These are phyloP conservation scores for Penicillium daleae DNA, from an alignment of 495 filamentous ascomycete genomes.

Conservation along the genomic window DNA sequence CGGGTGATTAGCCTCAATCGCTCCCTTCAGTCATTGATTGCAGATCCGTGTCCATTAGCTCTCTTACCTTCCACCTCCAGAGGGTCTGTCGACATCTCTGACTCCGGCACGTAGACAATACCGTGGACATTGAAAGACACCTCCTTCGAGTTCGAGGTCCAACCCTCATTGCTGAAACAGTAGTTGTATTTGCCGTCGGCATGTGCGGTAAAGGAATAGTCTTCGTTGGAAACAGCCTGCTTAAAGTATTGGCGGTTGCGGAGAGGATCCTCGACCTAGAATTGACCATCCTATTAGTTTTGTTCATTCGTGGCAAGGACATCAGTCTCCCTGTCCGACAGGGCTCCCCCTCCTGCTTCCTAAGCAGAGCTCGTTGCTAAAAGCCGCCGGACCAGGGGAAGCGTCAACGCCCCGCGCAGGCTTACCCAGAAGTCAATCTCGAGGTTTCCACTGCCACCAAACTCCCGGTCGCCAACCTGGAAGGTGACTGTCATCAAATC, in stretches of 20 bases:
- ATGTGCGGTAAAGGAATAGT: slow-evolving; percentile 87
- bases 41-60: neutral
- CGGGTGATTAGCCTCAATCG: slow-evolving; percentile 18
- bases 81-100: slow-evolving; percentile 81
- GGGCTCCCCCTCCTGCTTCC: neutral
- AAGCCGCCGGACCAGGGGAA: neutral
- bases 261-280: slow-evolving; percentile 78
- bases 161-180: slow-evolving; percentile 99
- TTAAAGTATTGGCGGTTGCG: slow-evolving; percentile 75
- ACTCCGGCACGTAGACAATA: slow-evolving; percentile 94
- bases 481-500: slow-evolving; percentile 99
- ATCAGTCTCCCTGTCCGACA: neutral
- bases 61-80: slow-evolving; percentile 81
- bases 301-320: neutral
- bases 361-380: neutral
- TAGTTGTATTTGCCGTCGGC: slow-evolving; percentile 89
- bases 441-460: slow-evolving; percentile 90
- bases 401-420: slow-evolving; percentile 5
- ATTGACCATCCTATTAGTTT: slow-evolving; percentile 19
- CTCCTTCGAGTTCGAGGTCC: slow-evolving; percentile 89
- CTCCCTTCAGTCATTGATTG: neutral
- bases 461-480: slow-evolving; percentile 96
- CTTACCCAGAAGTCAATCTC: slow-evolving; percentile 98
- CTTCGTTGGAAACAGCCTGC: slow-evolving; percentile 80
- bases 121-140: slow-evolving; percentile 99